Base-by-base conservation (phyloP, 1,284 basidiomycete genomes). In the Cryptococcus wingfieldii region DNA sequence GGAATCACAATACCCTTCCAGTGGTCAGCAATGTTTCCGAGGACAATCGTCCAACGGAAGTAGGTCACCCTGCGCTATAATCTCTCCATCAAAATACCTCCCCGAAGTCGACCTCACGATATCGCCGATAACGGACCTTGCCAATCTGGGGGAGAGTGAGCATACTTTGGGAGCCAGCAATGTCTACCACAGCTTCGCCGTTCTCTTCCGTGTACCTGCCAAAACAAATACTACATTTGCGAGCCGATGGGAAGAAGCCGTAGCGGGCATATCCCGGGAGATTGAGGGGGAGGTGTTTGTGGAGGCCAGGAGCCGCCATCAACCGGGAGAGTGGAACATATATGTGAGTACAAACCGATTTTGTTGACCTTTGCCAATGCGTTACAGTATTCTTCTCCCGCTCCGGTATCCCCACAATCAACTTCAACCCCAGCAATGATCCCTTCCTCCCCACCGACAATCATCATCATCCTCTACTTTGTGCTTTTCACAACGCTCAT, bases 401-500 rank as follows among this genome's bases (percentile, higher is more conserved):
- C 42, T 42, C 27, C 44, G 3, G 27, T 38, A 50, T 46, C 34
- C 16, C 16, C 34, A 28, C 45, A 45, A 13, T 39, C 43, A 19
- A 14, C 54, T 9, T 18, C 47, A 14, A 37, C 27, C 23, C 42
- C 28, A 34, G 31, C 31, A 6, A 34, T 34, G 10, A 34, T 34
- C 10, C 44, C 50, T 14, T 42, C 56, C 31, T 53, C 50, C 19
- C 51, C 51, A 37, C 55, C 43, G 16, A 79, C 83, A 2, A 85
- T 90, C 66, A 80, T 94, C 52, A 87, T 87, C 64, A 66, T 87
- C 23, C 87, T 89, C 19, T 98, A 98, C 77, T 76, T 84, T 28
- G 80, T 85, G 38, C 88, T 97, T 67, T 82, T 89, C 64, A 79
- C 83, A 25, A 90, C 90, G 63, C 88, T 94, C 58, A 84, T 83